Conservation (phyloP, 176 grass and related monocot genomes). For the Aegilops sharonensis region DNA sequence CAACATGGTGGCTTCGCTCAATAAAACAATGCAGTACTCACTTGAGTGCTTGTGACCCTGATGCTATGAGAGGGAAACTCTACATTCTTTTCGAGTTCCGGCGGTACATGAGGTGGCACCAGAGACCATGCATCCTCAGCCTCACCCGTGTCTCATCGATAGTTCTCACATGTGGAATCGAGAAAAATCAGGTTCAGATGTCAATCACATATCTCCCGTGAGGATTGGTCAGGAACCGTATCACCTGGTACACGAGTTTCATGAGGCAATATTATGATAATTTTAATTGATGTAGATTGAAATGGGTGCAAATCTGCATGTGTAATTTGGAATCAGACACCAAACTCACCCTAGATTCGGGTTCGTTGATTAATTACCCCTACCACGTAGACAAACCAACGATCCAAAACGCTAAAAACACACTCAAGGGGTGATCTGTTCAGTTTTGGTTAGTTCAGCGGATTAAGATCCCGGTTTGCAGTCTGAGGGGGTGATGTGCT, state of each 20-base stretch:
- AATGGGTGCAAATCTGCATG: background rate
- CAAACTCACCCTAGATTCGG: slow-evolving; percentile 86
- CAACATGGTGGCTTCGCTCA: too few species aligned
- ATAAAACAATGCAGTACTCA: slow-evolving; percentile 7
- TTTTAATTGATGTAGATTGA: background rate
- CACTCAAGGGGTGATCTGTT: too few species aligned
- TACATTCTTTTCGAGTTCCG: slow-evolving; percentile 77
- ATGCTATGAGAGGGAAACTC: slow-evolving; percentile 85
- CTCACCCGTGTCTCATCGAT: slow-evolving; percentile 69
- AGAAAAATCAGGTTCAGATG: slow-evolving; percentile 19
- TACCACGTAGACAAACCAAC: too few species aligned
- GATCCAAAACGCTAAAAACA: too few species aligned
- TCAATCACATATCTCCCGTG: slow-evolving; percentile 72
- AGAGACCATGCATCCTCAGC: slow-evolving; percentile 78
- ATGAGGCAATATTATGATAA: background rate
- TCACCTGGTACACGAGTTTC: slow-evolving; percentile 46
- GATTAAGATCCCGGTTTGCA: too few species aligned
- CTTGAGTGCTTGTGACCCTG: slow-evolving; percentile 94
- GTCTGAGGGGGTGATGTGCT: too few species aligned
- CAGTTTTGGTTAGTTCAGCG: too few species aligned
- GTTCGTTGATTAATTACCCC: background rate
- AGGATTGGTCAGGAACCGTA: slow-evolving; percentile 82
- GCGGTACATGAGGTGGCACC: slow-evolving; percentile 86
- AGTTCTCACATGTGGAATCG: slow-evolving; percentile 33
- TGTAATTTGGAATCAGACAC: background rate